Evolutionary conservation across 169 alveolate species (phyloP).

Genomic region (Plasmodium sp.): DNA sequence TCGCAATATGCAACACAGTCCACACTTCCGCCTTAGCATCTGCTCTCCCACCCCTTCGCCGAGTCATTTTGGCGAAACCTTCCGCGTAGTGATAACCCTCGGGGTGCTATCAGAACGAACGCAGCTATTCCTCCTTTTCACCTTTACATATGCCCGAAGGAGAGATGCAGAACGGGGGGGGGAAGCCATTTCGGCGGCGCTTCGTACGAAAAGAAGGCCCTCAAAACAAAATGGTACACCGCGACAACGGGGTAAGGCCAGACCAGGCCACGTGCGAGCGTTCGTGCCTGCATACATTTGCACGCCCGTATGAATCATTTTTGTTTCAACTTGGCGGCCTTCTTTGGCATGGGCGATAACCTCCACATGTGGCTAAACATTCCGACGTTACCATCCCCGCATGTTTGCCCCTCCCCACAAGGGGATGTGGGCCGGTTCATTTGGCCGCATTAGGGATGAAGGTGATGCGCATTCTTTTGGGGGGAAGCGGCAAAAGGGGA

Average conservation of each 20-base stretch:
- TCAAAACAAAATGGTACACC: neutral
- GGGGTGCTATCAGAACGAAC: neutral
- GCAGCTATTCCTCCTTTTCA: neutral
- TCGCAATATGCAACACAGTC: neutral
- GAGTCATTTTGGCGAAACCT: neutral
- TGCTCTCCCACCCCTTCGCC: neutral
- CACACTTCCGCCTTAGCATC: neutral
- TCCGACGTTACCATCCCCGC: neutral
- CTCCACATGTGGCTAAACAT: neutral
- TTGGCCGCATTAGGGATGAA: neutral
- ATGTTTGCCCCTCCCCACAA: neutral
- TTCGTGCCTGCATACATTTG: neutral
- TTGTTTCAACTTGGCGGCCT: neutral
- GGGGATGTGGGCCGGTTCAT: neutral
- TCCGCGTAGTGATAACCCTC: neutral
- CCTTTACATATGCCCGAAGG: neutral
- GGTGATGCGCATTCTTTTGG: neutral
- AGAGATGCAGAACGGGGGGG: neutral
- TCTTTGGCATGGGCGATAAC: neutral
- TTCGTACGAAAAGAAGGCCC: neutral
- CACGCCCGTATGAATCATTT: neutral
- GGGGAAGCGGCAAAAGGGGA: neutral
- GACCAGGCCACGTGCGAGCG: neutral
- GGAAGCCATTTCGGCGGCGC: neutral
- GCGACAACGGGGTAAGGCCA: neutral